phyloP scores from a whole-genome alignment of 2,329 filamentous ascomycete genomes.

The Diaporthe nobilis region DNA sequence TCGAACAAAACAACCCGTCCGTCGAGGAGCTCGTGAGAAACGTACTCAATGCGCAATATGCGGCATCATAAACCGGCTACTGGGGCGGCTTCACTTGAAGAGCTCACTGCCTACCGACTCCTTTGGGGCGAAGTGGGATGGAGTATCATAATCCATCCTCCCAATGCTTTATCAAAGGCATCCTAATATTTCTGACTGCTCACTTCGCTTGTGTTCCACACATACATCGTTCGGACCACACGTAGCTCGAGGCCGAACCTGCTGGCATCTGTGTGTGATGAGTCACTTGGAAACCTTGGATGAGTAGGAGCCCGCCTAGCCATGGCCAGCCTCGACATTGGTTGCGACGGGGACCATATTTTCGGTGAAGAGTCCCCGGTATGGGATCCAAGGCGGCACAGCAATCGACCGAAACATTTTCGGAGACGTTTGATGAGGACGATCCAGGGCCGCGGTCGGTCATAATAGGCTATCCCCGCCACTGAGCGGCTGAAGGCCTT shows the following conservation, averaged over 20 bases:
- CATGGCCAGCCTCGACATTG: background rate
- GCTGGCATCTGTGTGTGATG: background rate
- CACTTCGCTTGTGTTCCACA: background rate
- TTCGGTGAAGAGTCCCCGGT: background rate
- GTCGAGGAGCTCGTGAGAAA: background rate
- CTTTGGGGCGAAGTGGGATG: background rate
- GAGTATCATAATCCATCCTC: background rate
- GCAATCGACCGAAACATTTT: slow-evolving; percentile 10
- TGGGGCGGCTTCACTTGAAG: slow-evolving; percentile 1
- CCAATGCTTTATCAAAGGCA: background rate
- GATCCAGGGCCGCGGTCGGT: background rate
- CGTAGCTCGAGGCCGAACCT: background rate
- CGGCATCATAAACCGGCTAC: background rate
- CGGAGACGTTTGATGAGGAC: background rate
- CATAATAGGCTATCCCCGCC: background rate
- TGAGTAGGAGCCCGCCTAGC: background rate
- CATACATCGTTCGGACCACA: background rate
- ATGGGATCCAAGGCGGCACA: background rate
- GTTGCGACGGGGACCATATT: background rate
- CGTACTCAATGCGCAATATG: background rate
- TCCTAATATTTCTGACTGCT: background rate
- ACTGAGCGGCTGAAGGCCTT: slow-evolving; percentile 18
- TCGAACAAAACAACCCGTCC: background rate
- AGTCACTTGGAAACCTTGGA: slow-evolving; percentile 9
- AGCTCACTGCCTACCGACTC: background rate